Evolutionary conservation across 1,284 basidiomycete species (phyloP).

Genomic region (Erythrobasidium hasegawianum): DNA sequence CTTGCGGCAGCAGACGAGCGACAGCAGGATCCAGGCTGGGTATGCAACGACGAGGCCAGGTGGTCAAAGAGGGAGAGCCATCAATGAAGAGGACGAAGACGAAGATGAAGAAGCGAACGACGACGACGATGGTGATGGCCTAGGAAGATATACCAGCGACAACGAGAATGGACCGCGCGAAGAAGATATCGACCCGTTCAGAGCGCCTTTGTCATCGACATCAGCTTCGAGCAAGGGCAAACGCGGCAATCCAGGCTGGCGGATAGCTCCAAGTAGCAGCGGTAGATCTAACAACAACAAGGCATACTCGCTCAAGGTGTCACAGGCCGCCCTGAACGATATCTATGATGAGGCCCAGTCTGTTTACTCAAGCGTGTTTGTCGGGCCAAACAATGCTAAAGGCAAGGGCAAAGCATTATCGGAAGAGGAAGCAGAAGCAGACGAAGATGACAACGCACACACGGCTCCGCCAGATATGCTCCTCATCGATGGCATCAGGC

Average conservation of each 20-base stretch:
- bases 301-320: constrained; percentile 3
- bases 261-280: neutral
- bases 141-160: constrained; percentile 15
- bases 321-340: constrained; percentile 23
- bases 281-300: constrained; percentile 8
- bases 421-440: neutral
- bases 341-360: constrained; percentile 28
- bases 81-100: neutral
- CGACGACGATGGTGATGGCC: constrained; percentile 15
- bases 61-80: neutral
- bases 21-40: neutral
- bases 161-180: neutral
- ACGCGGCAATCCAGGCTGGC: neutral
- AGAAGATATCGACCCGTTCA: constrained; percentile 20
- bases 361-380: constrained; percentile 28
- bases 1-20: neutral
- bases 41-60: no score
- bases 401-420: constrained; percentile 13
- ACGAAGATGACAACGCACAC: neutral
- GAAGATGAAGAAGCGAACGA: no score
- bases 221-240: neutral
- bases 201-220: neutral
- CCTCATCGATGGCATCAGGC: neutral
- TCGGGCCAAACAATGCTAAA: constrained; percentile 21
- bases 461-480: neutral